Evolutionary conservation across 345 rosid species (phyloP).

Genomic region (Eutrema heterophyllum): DNA sequence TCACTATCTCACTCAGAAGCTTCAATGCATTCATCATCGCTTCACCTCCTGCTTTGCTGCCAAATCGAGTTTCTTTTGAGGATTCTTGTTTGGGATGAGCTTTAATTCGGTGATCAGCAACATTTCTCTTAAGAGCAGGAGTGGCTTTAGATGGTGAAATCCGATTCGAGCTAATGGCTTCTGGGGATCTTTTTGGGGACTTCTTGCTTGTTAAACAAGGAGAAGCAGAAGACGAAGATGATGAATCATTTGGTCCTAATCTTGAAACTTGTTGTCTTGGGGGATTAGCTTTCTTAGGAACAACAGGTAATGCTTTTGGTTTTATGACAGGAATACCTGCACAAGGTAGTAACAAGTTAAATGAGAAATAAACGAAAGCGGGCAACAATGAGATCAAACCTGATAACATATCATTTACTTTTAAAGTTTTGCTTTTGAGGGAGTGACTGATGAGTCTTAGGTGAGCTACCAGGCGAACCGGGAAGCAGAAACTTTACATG

Average conservation of each 20-base stretch:
- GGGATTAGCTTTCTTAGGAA: background rate
- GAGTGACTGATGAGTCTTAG: background rate
- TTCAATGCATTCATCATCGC: slow-evolving; percentile 1
- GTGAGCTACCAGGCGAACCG: background rate
- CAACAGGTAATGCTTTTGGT: background rate
- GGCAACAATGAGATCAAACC: background rate
- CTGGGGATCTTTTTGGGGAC: background rate
- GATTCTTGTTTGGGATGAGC: background rate
- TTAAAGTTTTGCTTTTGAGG: background rate
- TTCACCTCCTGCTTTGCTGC: background rate
- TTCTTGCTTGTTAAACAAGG: background rate
- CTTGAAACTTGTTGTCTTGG: background rate
- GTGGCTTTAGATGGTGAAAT: background rate
- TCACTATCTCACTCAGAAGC: background rate
- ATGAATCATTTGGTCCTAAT: background rate
- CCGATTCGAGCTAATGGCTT: background rate
- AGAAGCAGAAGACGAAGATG: background rate
- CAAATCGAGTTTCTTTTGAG: background rate
- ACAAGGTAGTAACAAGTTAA: background rate
- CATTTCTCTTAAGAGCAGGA: background rate
- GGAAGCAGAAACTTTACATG: slow-evolving; percentile 4
- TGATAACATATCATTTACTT: background rate
- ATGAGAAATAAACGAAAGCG: background rate
- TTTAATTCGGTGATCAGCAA: background rate
- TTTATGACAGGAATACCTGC: background rate